Evolutionary conservation across 2,329 filamentous ascomycete genomes (phyloP).

Genomic region (Beauveria sp.): DNA sequence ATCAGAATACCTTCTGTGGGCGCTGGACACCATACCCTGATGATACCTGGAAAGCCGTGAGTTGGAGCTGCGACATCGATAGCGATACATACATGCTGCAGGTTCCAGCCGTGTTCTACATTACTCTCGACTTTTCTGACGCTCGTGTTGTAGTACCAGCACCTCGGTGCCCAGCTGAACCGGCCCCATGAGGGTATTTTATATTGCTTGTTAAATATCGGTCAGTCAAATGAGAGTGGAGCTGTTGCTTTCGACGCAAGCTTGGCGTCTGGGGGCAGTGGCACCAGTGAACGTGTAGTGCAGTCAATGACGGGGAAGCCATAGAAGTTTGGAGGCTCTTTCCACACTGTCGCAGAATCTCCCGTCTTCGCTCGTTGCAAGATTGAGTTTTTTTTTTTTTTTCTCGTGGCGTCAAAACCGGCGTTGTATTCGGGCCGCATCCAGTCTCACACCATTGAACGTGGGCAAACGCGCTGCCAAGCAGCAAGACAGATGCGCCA

Average conservation of each 20-base stretch:
- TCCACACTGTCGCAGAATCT: neutral
- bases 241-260: neutral
- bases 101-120: neutral
- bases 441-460: neutral
- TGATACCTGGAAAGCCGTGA: neutral
- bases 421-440: neutral
- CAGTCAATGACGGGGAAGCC: neutral
- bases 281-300: neutral
- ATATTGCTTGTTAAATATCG: neutral
- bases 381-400: neutral
- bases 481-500: neutral
- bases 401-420: neutral
- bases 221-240: no score
- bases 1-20: neutral
- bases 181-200: neutral
- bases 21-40: neutral
- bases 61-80: neutral
- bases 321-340: neutral
- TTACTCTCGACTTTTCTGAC: neutral
- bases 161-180: neutral
- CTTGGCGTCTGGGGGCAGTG: neutral
- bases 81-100: neutral
- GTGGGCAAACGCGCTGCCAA: neutral
- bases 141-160: neutral
- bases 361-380: neutral